phyloP scores from a whole-genome alignment of 2,329 filamentous ascomycete genomes.

The Penicillium griseofulvum region DNA sequence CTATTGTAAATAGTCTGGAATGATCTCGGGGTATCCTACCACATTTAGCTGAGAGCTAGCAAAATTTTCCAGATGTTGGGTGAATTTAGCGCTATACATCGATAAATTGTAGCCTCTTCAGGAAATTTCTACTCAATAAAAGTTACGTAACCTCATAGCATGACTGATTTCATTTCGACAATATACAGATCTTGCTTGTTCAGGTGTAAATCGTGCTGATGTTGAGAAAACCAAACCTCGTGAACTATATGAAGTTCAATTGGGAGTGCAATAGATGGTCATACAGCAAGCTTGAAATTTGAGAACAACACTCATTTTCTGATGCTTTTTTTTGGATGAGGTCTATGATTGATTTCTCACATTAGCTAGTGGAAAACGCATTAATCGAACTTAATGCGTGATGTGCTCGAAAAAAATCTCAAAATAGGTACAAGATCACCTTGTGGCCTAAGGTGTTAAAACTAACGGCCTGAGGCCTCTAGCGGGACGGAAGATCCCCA shows the following conservation, averaged over 20 bases:
- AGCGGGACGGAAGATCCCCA: neutral
- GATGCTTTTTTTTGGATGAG: neutral
- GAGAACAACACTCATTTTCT: neutral
- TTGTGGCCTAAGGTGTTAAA: neutral
- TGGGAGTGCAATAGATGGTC: neutral
- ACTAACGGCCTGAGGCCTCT: neutral
- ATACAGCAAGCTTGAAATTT: neutral
- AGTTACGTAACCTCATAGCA: neutral
- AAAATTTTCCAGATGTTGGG: neutral
- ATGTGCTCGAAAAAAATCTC: neutral
- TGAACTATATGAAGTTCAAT: neutral
- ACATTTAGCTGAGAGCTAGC: neutral
- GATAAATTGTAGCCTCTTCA: neutral
- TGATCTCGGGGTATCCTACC: neutral
- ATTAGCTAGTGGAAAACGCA: no score
- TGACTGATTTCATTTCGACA: neutral
- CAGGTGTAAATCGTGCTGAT: neutral
- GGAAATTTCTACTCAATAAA: neutral
- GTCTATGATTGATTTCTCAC: neutral
- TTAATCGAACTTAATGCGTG: neutral
- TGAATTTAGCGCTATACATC: no score
- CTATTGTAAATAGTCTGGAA: neutral
- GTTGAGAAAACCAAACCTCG: neutral
- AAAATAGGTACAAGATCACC: neutral
- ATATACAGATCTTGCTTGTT: neutral